Evolutionary conservation across 1,139 yeast genomes (phyloP), one percentile per base, ranked within the genome.

Genomic region (Kazachstania sp.): DNA sequence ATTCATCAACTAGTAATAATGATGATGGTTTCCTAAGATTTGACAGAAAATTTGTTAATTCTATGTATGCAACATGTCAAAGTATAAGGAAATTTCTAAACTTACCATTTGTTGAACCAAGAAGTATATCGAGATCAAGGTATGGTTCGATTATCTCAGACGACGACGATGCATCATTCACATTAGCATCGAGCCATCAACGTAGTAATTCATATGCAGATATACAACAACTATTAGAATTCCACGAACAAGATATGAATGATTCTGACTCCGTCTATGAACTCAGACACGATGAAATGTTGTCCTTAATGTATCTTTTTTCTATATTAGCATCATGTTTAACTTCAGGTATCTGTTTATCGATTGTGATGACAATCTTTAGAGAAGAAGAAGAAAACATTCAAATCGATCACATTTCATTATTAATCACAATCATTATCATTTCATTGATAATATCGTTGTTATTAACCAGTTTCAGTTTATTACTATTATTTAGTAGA

Each of bases 281-380:
- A 45, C 45, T 40, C 47, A 69, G 69, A 45, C 75, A 77, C 47
- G 79, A 76, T 55, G 65, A 66, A 35, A 73, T 76, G 4, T 53
- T 77, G 13, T 66, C 78, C 1, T 70, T 74, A 47, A 56, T 77
- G 37, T 77, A 77, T 53, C 53, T 74, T 37, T 58, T 72, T 1
- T 60, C 73, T 15, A 56, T 74, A 40, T 58, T 74, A 13, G 53
- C 74, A 4, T 65, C 80, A 3, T 68, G 72, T 13, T 57, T 77
- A 4, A 68, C 72, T n/a, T 67, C 75, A 1, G 74, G 75, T 4
- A 66, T 76, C 28, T 68, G 77, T 2, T 60, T 75, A 26, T 77
- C 79, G 1, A 71, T 74, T 31, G 65, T 75, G 8, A 54, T 69
- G 8, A 64, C 70, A 1, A 36, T 63, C 16, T 70, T 73, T 54